Evolutionary conservation across 202 grass and related monocot species (phyloP).

Genomic region (Bolboschoenoplectus hybrid): DNA sequence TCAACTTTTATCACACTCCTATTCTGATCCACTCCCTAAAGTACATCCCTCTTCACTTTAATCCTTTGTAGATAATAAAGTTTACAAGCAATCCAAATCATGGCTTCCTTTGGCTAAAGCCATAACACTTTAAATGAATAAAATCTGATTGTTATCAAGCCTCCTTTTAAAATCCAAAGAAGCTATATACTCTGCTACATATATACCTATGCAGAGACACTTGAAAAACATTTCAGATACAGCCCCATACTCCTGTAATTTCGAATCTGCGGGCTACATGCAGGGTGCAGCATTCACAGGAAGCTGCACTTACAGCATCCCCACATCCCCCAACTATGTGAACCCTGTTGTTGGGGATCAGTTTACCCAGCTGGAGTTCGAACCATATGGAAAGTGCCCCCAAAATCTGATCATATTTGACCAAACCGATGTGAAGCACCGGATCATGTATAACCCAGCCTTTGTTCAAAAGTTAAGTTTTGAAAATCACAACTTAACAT

Average conservation of each 20-base stretch:
- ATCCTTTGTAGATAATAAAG: slow-evolving; percentile 36
- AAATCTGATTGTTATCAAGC: background rate
- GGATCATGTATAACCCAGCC: slow-evolving; percentile 68
- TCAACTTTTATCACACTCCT: slow-evolving; percentile 38
- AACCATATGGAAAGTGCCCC: slow-evolving; percentile 67
- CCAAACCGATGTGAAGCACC: slow-evolving; percentile 52
- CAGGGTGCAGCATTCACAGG: slow-evolving; percentile 40
- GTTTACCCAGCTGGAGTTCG: slow-evolving; percentile 51
- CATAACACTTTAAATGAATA: background rate
- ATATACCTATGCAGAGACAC: slow-evolving; percentile 72
- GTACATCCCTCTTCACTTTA: slow-evolving; percentile 10
- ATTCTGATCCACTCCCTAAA: slow-evolving; percentile 32
- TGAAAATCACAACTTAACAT: slow-evolving; percentile 34
- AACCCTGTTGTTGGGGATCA: slow-evolving; percentile 45
- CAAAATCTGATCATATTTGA: slow-evolving; percentile 82
- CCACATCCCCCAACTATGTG: slow-evolving; percentile 40
- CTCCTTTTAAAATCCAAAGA: slow-evolving; percentile 23
- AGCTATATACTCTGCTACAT: slow-evolving; percentile 35
- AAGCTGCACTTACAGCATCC: slow-evolving; percentile 43
- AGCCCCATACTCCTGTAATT: slow-evolving; percentile 43
- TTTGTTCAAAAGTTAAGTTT: slow-evolving; percentile 54
- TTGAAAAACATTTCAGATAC: slow-evolving; percentile 51
- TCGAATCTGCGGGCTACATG: slow-evolving; percentile 45
- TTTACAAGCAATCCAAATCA: slow-evolving; percentile 34
- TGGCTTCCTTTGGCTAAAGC: slow-evolving; percentile 49